Conservation (phyloP, 2,329 filamentous ascomycete genomes). For the Pseudomassariella vexata region DNA sequence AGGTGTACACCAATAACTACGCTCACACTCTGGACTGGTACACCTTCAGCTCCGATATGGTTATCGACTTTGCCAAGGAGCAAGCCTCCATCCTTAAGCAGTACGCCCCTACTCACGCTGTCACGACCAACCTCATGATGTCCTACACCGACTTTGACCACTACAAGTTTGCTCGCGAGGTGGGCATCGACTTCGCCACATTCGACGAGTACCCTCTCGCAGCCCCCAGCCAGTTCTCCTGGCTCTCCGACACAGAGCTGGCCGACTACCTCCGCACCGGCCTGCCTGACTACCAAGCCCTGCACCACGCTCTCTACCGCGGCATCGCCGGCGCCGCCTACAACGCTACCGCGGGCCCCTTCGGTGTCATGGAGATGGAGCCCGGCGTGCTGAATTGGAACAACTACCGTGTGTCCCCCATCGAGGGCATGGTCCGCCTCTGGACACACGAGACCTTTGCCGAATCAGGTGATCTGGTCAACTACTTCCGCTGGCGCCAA, state of each 20-base stretch:
- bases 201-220: constrained; percentile 15
- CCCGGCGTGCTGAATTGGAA: constrained; percentile 18
- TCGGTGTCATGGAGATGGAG: constrained; percentile 18
- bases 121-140: constrained; percentile 16
- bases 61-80: constrained; percentile 16
- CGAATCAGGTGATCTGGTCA: constrained; percentile 12
- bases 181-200: constrained; percentile 14
- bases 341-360: constrained; percentile 10
- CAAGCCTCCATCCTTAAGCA: constrained; percentile 13
- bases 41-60: constrained; percentile 17
- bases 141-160: constrained; percentile 15
- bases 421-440: constrained; percentile 15
- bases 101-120: constrained; percentile 12
- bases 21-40: constrained; percentile 16
- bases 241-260: constrained; percentile 12
- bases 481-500: constrained; percentile 18
- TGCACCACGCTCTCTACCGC: constrained; percentile 15
- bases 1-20: constrained; percentile 17
- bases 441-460: constrained; percentile 17
- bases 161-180: constrained; percentile 13
- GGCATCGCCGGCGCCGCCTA: constrained; percentile 15
- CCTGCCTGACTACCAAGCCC: constrained; percentile 14
- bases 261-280: constrained; percentile 12
- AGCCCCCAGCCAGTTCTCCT: constrained; percentile 8
- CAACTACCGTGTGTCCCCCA: constrained; percentile 13